Evolutionary conservation across 768 basidiomycete genomes (phyloP).

Genomic region (Suillus subaureus): DNA sequence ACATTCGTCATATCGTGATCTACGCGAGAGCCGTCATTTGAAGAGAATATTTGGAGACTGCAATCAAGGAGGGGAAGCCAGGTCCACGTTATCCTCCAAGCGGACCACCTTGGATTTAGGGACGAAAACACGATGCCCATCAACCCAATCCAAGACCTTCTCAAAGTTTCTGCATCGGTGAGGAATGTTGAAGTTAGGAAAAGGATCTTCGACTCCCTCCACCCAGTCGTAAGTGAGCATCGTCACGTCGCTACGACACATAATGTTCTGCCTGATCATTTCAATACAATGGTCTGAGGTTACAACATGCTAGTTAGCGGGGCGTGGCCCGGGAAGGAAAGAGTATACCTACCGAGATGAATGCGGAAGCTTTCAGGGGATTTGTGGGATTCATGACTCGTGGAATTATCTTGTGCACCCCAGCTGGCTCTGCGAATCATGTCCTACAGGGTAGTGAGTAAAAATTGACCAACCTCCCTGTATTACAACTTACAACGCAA

Average conservation of each 20-base stretch:
- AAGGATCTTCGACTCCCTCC: not conserved
- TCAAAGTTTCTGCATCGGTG: constrained; percentile 4
- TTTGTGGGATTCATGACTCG: not conserved
- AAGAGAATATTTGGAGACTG: not conserved
- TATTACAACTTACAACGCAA: constrained; percentile 9
- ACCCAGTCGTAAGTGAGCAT: constrained; percentile 17
- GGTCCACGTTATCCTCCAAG: not conserved
- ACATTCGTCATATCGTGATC: no score
- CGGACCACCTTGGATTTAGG: not conserved
- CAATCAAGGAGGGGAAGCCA: not conserved
- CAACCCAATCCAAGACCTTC: not conserved
- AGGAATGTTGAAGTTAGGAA: not conserved
- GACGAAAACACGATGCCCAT: not conserved
- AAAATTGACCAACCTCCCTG: not conserved
- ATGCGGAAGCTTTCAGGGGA: not conserved
- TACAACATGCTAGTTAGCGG: not conserved
- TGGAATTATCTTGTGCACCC: not conserved
- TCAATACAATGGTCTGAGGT: constrained; percentile 14
- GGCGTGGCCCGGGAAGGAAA: not conserved
- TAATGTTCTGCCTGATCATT: constrained; percentile 12
- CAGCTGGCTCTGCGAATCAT: constrained; percentile 14
- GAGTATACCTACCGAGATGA: constrained; percentile 11
- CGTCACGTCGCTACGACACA: constrained; percentile 13
- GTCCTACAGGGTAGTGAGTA: not conserved
- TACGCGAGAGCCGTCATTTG: not conserved